Percentiles rank a stretch among this genome's conserved stretches.
Evolutionary conservation across 225 moss, liverwort and hornwort species (phyloP).

Genomic region (Polytrichum formosum): DNA sequence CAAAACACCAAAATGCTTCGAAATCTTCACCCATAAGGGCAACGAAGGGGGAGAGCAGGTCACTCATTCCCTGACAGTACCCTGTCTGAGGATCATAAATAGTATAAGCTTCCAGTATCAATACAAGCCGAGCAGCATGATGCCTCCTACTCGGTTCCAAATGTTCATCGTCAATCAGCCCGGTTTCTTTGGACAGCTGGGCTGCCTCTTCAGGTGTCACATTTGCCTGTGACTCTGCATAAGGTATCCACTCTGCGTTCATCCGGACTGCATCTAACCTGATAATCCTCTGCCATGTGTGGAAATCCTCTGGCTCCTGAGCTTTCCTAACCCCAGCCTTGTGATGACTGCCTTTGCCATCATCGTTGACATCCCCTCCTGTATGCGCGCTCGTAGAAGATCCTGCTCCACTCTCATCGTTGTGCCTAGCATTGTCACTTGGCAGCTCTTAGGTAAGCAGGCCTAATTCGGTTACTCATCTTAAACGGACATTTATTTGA

Average conservation of each 20-base stretch:
- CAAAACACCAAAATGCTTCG: constrained; percentile 94
- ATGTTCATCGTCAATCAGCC: constrained; percentile 82
- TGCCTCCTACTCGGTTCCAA: constrained; percentile 79
- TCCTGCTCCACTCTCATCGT: constrained; percentile 1
- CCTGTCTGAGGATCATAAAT: constrained; percentile 86
- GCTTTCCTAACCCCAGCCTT: constrained; percentile 20
- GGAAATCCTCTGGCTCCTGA: constrained; percentile 73
- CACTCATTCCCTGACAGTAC: constrained; percentile 99
- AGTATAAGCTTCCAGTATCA: constrained; percentile 86
- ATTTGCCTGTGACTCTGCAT: constrained; percentile 74
- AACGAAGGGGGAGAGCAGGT: constrained; percentile 93
- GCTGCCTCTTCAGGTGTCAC: constrained; percentile 79
- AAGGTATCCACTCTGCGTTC: constrained; percentile 99
- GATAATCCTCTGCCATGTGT: constrained; percentile 90
- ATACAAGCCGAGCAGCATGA: constrained; percentile 89
- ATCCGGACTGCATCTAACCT: constrained; percentile 90
- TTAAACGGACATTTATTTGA: no score
- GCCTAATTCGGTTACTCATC: no score
- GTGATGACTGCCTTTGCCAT: background rate
- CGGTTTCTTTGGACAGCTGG: constrained; percentile 60
- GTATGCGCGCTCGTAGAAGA: background rate
- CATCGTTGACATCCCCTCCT: background rate
- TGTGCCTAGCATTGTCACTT: background rate
- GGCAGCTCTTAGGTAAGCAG: background rate
- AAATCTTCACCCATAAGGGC: constrained; percentile 81